Evolutionary conservation across 75 land plant species (phyloP).

Genomic region (Sequoiadendron giganteum): DNA sequence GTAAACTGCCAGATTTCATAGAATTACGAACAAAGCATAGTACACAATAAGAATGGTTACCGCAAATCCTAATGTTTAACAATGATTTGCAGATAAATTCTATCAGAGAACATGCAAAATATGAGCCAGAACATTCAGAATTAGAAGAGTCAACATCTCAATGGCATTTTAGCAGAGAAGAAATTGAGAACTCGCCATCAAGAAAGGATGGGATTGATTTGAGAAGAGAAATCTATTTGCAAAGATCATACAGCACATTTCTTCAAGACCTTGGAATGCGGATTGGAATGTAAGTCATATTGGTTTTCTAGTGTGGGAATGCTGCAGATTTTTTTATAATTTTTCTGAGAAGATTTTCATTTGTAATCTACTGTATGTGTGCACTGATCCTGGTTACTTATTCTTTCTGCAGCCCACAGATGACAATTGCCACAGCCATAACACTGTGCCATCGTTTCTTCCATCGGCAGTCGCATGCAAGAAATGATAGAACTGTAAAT

Average conservation of each 20-base stretch:
- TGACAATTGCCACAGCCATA: conserved; percentile 45
- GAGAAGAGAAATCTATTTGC: conserved; percentile 8
- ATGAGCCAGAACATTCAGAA: not conserved
- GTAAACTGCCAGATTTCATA: not conserved
- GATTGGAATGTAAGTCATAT: conserved; percentile 18
- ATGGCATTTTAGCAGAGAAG: conserved; percentile 14
- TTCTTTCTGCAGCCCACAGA: conserved; percentile 28
- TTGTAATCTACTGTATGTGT: not conserved
- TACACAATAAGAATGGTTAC: not conserved
- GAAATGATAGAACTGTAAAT: conserved; percentile 48
- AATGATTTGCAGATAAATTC: not conserved
- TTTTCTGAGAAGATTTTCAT: not conserved
- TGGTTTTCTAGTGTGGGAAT: not conserved
- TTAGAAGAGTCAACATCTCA: not conserved
- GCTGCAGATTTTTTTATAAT: not conserved
- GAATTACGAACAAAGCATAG: not conserved
- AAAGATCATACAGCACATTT: conserved; percentile 22
- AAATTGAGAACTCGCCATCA: conserved; percentile 26
- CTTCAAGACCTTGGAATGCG: conserved; percentile 31
- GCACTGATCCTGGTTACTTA: not conserved
- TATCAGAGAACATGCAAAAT: not conserved
- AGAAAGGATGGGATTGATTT: conserved; percentile 32
- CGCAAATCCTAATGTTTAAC: not conserved
- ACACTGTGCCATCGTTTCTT: conserved; percentile 46
- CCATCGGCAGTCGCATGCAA: conserved; percentile 41